Conservation (phyloP, 1,139 yeast species). For the Saccharomyces hybrid region DNA sequence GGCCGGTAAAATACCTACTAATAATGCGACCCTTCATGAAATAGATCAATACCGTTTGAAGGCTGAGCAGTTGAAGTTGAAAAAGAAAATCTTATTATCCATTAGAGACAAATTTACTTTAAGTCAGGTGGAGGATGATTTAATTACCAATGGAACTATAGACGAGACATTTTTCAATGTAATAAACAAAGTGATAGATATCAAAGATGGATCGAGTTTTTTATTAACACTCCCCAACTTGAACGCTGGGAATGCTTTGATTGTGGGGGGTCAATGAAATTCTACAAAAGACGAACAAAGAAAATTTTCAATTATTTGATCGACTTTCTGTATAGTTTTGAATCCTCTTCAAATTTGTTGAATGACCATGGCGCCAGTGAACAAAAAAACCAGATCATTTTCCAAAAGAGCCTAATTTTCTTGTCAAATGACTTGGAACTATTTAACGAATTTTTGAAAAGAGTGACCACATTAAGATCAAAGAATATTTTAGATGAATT, state of each 20-base stretch:
- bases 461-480: slow-evolving; percentile 54
- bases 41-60: slow-evolving; percentile 10
- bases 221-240: slow-evolving; percentile 62
- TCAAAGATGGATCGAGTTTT: slow-evolving; percentile 56
- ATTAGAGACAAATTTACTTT: slow-evolving; percentile 63
- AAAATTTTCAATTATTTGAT: slow-evolving; percentile 32
- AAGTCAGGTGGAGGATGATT: slow-evolving; percentile 62
- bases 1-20: background rate
- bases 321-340: slow-evolving; percentile 30
- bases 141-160: slow-evolving; percentile 39
- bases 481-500: slow-evolving; percentile 53
- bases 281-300: slow-evolving; percentile 31
- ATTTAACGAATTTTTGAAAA: slow-evolving; percentile 46
- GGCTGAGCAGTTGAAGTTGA: slow-evolving; percentile 37
- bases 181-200: slow-evolving; percentile 52
- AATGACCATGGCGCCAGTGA: slow-evolving; percentile 8
- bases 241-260: slow-evolving; percentile 61
- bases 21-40: slow-evolving; percentile 5
- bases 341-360: slow-evolving; percentile 14
- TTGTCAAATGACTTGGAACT: slow-evolving; percentile 35
- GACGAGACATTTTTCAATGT: slow-evolving; percentile 56
- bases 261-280: slow-evolving; percentile 51
- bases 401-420: slow-evolving; percentile 28
- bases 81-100: slow-evolving; percentile 48
- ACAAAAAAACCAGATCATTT: slow-evolving; percentile 17